Base-by-base conservation (phyloP, 257 asterid species). In the Lithospermum erythrorhizon region DNA sequence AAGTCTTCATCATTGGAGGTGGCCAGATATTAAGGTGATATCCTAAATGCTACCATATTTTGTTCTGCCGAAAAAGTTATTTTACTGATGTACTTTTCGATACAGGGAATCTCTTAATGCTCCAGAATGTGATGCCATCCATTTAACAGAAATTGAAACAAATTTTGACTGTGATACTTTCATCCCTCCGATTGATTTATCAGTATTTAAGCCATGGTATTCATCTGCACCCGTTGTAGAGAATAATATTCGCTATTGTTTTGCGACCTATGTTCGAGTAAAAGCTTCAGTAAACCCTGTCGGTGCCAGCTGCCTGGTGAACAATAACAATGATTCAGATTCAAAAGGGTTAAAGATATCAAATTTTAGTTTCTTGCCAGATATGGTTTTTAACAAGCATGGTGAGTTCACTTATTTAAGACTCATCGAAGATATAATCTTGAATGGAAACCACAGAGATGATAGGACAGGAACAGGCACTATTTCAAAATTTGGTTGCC, bases 391-490 rank as follows among this genome's bases (percentile, higher is more conserved):
- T 49, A 84, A 81, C 29, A 85, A 78, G 78, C 96, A 87, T 59
- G 91, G 78, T 23, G 89, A 85, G 82, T 85, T 71, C 69, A 68
- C 69, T 23, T 87, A 87, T 65, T 71, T 87, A 70, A 75, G 73
- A 62, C 66, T 85, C 70, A 83, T 82, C 68, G 73, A 76, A 74
- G 96, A 87, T 61, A 83, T 85, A 56, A 79, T 87, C 65, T 78
- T 70, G 10, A 76, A 63, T 68, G 94, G 96, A 59, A 81, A 70
- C 65, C 65, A 19, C 53, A 87, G 78, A 73, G 89, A 75, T 76
- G 96, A 87, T 73, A 59, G 86, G 45, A 82, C 91, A 2, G 94
- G 96, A 55, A 85, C 89, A n/a, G 94, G 89, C 54, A 78, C 91
- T 21, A 70, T 82, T 62, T 87, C 96, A 2, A 78, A 82, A 72